These are phyloP conservation scores for Candida piceae DNA, from an alignment of 805 yeast genomes.

Conservation along the genomic window DNA sequence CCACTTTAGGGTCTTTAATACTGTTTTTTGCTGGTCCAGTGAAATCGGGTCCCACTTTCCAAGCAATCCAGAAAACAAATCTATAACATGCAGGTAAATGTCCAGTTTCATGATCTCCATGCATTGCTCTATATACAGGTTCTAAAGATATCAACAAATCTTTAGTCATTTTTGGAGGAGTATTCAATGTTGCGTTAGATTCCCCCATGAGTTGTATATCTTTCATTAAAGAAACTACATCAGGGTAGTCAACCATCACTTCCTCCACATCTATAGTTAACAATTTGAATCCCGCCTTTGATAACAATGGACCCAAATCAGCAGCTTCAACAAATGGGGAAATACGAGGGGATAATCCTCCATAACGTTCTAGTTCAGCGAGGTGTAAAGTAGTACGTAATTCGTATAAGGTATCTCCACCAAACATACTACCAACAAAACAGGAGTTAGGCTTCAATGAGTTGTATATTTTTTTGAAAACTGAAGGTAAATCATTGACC, in stretches of 20 bases:
- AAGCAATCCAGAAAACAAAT: conserved; percentile 79
- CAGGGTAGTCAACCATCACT: conserved; percentile 73
- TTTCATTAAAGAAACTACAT: conserved; percentile 56
- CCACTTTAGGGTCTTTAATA: conserved; percentile 59
- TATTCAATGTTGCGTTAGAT: conserved; percentile 49
- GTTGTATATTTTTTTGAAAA: conserved; percentile 48
- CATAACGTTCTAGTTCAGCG: conserved; percentile 75
- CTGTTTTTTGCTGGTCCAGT: conserved; percentile 75
- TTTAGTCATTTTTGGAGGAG: conserved; percentile 41
- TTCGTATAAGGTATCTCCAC: conserved; percentile 83
- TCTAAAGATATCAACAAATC: conserved; percentile 73
- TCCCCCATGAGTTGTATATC: conserved; percentile 85
- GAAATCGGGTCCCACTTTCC: conserved; percentile 70
- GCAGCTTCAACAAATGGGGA: conserved; percentile 76
- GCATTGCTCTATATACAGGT: conserved; percentile 65
- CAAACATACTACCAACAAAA: conserved; percentile 75
- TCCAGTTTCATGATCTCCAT: conserved; percentile 50
- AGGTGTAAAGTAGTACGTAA: conserved; percentile 73
- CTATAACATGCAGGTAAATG: conserved; percentile 77
- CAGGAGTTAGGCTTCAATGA: conserved; percentile 75
- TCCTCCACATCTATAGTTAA: conserved; percentile 83
- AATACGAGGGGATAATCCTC: conserved; percentile 76
- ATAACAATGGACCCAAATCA: conserved; percentile 70
- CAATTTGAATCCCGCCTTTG: conserved; percentile 72
- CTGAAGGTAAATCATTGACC: conserved; percentile 78